phyloP scores from a whole-genome alignment of 2,329 filamentous ascomycete species.

The Ophiosphaerella herpotricha region DNA sequence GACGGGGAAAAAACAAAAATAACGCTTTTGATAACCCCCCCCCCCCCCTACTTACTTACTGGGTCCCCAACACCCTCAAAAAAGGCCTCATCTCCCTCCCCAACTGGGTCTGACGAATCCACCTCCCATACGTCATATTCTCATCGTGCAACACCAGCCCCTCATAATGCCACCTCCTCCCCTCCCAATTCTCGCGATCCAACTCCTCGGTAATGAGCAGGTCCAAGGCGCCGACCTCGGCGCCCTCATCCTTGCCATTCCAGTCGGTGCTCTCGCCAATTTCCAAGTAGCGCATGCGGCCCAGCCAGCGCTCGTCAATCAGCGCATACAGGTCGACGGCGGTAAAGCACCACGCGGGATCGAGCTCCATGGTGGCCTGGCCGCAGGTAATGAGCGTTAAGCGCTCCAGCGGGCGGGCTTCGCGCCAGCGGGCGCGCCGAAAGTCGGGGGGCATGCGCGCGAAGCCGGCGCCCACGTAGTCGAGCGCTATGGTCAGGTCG shows the following conservation, averaged over 20 bases:
- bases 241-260: slow-evolving; percentile 36
- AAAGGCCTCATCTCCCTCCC: slow-evolving; percentile 31
- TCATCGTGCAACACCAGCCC: slow-evolving; percentile 7
- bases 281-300: slow-evolving; percentile 44
- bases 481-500: slow-evolving; percentile 50
- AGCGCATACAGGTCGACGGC: slow-evolving; percentile 49
- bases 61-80: slow-evolving; percentile 27
- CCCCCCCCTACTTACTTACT: slow-evolving; percentile 2
- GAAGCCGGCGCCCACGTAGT: slow-evolving; percentile 53
- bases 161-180: slow-evolving; percentile 42
- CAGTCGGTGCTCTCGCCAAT: slow-evolving; percentile 49
- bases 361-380: slow-evolving; percentile 19
- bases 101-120: slow-evolving; percentile 19
- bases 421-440: slow-evolving; percentile 13
- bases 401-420: slow-evolving; percentile 40
- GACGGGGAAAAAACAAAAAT: too few relatives aligned
- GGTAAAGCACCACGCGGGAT: slow-evolving; percentile 45
- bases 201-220: slow-evolving; percentile 44
- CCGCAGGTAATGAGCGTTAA: slow-evolving; percentile 50
- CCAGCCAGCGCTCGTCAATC: slow-evolving; percentile 48
- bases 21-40: too few relatives aligned
- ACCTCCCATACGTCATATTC: slow-evolving; percentile 27
- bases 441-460: slow-evolving; percentile 29
- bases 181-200: slow-evolving; percentile 45
- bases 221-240: slow-evolving; percentile 46